Conservation (phyloP, 352 stramenopile species). For the Pythium periplocum region DNA sequence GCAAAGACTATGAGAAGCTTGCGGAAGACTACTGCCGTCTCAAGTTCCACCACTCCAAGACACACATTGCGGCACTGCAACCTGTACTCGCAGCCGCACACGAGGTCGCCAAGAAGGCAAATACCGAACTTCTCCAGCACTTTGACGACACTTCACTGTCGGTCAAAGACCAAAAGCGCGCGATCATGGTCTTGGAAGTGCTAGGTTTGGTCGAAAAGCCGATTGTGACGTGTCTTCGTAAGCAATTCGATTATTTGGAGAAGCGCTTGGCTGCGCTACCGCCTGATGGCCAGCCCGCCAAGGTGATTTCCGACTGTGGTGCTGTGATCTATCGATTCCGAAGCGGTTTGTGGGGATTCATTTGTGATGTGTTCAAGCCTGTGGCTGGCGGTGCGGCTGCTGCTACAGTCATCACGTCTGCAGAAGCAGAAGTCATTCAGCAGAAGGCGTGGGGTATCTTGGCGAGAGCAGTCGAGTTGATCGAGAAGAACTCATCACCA, state of each 20-base stretch:
- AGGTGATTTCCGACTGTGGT: constrained; percentile 51
- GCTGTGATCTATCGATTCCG: constrained; percentile 58
- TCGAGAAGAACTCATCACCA: constrained; percentile 41
- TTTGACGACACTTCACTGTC: constrained; percentile 62
- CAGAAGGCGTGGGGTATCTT: constrained; percentile 54
- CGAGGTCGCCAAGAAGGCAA: constrained; percentile 53
- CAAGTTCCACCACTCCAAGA: constrained; percentile 61
- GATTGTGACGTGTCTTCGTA: constrained; percentile 54
- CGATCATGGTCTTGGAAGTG: constrained; percentile 48
- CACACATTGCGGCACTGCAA: constrained; percentile 53
- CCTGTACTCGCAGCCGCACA: constrained; percentile 50
- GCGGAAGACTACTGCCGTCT: constrained; percentile 66
- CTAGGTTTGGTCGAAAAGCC: constrained; percentile 62
- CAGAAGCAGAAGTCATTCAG: constrained; percentile 64
- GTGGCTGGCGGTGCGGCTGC: neutral
- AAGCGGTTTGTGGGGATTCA: constrained; percentile 61
- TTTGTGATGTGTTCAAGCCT: constrained; percentile 71
- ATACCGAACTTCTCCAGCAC: constrained; percentile 47
- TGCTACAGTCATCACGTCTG: constrained; percentile 32
- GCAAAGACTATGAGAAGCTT: constrained; percentile 66
- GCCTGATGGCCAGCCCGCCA: constrained; percentile 14
- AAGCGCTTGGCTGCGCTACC: constrained; percentile 33
- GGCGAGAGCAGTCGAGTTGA: constrained; percentile 35
- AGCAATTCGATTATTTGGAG: constrained; percentile 66
- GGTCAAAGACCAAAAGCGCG: constrained; percentile 59